Base-by-base conservation (phyloP, 2,329 filamentous ascomycete genomes). In the Lithohypha guttulata region DNA sequence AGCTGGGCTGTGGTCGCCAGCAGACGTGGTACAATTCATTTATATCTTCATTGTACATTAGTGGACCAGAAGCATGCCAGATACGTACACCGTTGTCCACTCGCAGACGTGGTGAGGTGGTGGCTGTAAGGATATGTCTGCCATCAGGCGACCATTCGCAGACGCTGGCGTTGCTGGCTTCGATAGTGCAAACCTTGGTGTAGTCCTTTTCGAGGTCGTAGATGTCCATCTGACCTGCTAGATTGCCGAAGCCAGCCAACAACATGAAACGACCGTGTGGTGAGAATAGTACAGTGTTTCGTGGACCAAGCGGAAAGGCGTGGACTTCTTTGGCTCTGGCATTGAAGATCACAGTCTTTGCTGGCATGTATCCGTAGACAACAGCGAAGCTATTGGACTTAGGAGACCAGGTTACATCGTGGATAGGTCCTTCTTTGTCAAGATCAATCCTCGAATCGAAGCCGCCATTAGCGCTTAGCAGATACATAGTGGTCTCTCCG, bases 111-210 rank as follows among this genome's bases (percentile, higher is more conserved):
- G 91, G 91, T 51, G 86, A 95, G 10, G 89, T 96, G 14, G 89
- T 98, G n/a, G 91, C 91, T 28, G 91, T 96, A 68, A 98, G 73
- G 58, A 98, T 87, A 60, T 87, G 91, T 55, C 81, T 84, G 53
- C 89, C 93, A 60, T 98, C 91, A 4, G 91, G 86, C 55, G 86
- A 93, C 91, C 91, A 98, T 58, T 91, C 80, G 67, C 91, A 98
- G 46, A 95, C 81, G 57, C 86, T 95, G 36, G 91, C 84, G 62
- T 94, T 98, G 56, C 86, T 84, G 41, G 85, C 89, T 65, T 96
- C 85, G 51, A 98, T 91, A 32, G 87, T 95, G 64, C 78, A 81
- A 42, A 98, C 71, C 70, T 96, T 96, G 56, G 74, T 72, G 64
- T 87, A 93, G 61, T 95, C 84, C 68, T 89, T 94, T 59, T 91